Percentiles rank a stretch among this genome's conserved stretches.
Evolutionary conservation across 495 filamentous ascomycete species (phyloP).

Genomic region (Penicillium fimorum): DNA sequence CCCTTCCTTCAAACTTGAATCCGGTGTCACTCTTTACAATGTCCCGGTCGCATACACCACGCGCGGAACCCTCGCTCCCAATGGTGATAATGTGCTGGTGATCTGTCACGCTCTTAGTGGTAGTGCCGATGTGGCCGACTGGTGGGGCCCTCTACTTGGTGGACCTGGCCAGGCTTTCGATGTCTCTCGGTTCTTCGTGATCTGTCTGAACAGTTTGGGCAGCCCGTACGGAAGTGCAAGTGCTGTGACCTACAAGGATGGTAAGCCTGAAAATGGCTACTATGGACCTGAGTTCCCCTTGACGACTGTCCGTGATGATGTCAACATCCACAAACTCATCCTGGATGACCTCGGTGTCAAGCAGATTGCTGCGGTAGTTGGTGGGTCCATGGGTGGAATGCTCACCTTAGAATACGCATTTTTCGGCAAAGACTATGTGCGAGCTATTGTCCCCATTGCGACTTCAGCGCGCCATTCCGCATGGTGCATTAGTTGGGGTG

Average conservation of each 20-base stretch:
- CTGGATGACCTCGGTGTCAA: conserved; percentile 85
- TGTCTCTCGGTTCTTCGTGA: conserved; percentile 84
- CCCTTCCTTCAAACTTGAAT: conserved; percentile 90
- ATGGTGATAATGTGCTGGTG: conserved; percentile 86
- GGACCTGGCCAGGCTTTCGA: conserved; percentile 91
- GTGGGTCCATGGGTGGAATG: conserved; percentile 99
- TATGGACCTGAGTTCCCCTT: conserved; percentile 97
- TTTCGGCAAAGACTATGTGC: conserved; percentile 91
- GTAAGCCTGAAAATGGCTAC: conserved; percentile 65
- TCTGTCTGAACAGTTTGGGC: conserved; percentile 94
- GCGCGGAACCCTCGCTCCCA: conserved; percentile 69
- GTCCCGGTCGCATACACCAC: conserved; percentile 93
- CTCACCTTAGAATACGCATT: conserved; percentile 95
- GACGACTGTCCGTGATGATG: conserved; percentile 93
- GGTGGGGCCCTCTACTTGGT: conserved; percentile 95
- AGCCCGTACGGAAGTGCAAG: conserved; percentile 97
- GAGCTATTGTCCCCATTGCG: conserved; percentile 87
- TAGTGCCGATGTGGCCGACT: conserved; percentile 93
- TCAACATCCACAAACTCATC: conserved; percentile 87
- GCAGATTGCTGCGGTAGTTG: conserved; percentile 84
- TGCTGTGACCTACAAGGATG: conserved; percentile 85
- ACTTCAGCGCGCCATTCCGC: conserved; percentile 93
- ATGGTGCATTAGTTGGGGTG: conserved; percentile 99
- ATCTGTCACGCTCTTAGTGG: conserved; percentile 97
- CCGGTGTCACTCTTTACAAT: conserved; percentile 80